These are phyloP conservation scores for Aspergillus sp. DNA, from an alignment of 2,329 filamentous ascomycete genomes.

Conservation along the genomic window DNA sequence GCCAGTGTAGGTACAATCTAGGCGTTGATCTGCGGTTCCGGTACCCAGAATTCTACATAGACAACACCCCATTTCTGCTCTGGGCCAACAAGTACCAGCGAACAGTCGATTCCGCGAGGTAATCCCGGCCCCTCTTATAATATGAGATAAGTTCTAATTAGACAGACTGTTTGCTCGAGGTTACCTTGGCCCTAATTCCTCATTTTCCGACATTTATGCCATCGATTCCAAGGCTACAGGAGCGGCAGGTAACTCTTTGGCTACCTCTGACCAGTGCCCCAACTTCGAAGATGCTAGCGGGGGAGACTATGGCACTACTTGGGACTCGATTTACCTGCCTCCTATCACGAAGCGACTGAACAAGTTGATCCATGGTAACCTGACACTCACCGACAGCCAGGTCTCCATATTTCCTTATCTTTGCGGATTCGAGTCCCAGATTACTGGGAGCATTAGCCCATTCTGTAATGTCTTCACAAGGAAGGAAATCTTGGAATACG, in stretches of 20 bases:
- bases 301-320: slow-evolving; percentile 22
- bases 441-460: slow-evolving; percentile 60
- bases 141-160: no score
- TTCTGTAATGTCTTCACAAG: slow-evolving; percentile 65
- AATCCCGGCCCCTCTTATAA: neutral
- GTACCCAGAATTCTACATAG: slow-evolving; percentile 48
- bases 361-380: slow-evolving; percentile 50
- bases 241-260: slow-evolving; percentile 63
- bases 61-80: slow-evolving; percentile 54
- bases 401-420: slow-evolving; percentile 63
- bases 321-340: slow-evolving; percentile 18
- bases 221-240: slow-evolving; percentile 56
- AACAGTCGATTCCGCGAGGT: slow-evolving; percentile 25
- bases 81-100: slow-evolving; percentile 68
- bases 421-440: slow-evolving; percentile 71
- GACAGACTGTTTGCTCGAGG: slow-evolving; percentile 59
- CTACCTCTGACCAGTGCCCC: slow-evolving; percentile 63
- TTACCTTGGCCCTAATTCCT: slow-evolving; percentile 58
- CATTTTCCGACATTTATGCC: slow-evolving; percentile 39
- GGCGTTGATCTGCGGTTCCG: slow-evolving; percentile 18
- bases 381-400: slow-evolving; percentile 56
- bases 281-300: slow-evolving; percentile 53
- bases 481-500: slow-evolving; percentile 62
- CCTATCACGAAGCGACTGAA: slow-evolving; percentile 50
- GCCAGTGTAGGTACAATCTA: slow-evolving; percentile 29